A percentile compares a stretch with the other conserved stretches of the same genome.
Conservation (phyloP, 257 asterid genomes). For the Nicotiana noctiflora region DNA sequence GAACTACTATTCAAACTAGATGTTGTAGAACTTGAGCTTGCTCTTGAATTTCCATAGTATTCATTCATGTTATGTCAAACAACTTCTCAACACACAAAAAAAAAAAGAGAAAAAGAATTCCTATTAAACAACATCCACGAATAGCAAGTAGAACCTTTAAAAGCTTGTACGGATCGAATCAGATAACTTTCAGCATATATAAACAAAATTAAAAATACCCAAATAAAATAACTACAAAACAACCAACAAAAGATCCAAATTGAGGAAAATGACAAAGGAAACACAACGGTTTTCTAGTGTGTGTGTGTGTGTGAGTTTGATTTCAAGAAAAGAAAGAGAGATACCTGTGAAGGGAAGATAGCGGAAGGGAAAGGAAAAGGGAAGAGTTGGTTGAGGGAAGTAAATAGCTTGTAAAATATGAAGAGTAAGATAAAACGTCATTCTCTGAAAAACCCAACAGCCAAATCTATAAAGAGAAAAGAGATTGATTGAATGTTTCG, state of each 20-base stretch:
- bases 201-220: background rate
- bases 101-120: background rate
- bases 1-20: conserved; percentile 67
- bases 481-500: background rate
- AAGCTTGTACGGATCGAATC: background rate
- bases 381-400: background rate
- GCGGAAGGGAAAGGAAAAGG: background rate
- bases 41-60: conserved; percentile 33
- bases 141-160: background rate
- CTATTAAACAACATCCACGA: background rate
- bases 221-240: background rate
- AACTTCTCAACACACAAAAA: background rate
- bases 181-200: background rate
- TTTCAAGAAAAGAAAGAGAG: conserved; percentile 1
- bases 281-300: too few relatives aligned
- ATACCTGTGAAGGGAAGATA: conserved; percentile 7
- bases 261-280: background rate
- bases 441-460: background rate
- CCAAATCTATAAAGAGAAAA: background rate
- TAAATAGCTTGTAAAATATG: background rate
- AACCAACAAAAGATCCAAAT: background rate
- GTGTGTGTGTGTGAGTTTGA: background rate
- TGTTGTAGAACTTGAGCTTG: conserved; percentile 58
- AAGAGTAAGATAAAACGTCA: background rate
- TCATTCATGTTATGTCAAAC: conserved; percentile 30